Evolutionary conservation across 2,329 filamentous ascomycete genomes (phyloP).

Genomic region (Aspergillus niger): DNA sequence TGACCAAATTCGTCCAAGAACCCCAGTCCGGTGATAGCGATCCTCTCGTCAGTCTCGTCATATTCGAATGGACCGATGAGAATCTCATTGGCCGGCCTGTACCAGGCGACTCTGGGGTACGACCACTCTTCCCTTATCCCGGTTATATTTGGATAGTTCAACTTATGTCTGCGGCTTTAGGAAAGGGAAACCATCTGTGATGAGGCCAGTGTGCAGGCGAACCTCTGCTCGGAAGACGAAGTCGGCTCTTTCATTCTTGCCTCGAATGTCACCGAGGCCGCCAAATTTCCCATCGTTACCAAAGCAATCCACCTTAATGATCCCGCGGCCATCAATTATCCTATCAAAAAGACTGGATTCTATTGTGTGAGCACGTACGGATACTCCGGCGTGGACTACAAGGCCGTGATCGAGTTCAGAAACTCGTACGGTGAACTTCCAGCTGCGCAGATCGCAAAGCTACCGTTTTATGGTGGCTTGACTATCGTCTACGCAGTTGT

Average conservation of each 20-base stretch:
- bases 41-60: constrained; percentile 77
- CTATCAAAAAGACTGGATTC: constrained; percentile 87
- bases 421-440: constrained; percentile 96
- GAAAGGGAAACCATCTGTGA: constrained; percentile 75
- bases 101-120: constrained; percentile 58
- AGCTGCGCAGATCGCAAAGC: constrained; percentile 91
- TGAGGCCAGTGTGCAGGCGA: constrained; percentile 65
- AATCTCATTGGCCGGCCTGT: constrained; percentile 71
- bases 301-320: constrained; percentile 80
- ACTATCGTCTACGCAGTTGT: constrained; percentile 92
- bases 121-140: constrained; percentile 14
- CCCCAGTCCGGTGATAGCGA: constrained; percentile 64
- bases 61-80: constrained; percentile 94
- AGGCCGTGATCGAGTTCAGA: constrained; percentile 82
- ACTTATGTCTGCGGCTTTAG: constrained; percentile 36
- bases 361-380: constrained; percentile 85
- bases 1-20: constrained; percentile 72
- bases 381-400: constrained; percentile 69
- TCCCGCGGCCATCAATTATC: constrained; percentile 72
- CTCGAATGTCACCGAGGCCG: constrained; percentile 70
- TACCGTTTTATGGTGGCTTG: constrained; percentile 94
- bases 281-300: constrained; percentile 73
- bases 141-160: not conserved
- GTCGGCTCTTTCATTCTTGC: constrained; percentile 82
- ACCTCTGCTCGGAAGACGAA: constrained; percentile 74